Conservation (phyloP, 2,329 filamentous ascomycete species). For the Penicillium verrucosum region DNA sequence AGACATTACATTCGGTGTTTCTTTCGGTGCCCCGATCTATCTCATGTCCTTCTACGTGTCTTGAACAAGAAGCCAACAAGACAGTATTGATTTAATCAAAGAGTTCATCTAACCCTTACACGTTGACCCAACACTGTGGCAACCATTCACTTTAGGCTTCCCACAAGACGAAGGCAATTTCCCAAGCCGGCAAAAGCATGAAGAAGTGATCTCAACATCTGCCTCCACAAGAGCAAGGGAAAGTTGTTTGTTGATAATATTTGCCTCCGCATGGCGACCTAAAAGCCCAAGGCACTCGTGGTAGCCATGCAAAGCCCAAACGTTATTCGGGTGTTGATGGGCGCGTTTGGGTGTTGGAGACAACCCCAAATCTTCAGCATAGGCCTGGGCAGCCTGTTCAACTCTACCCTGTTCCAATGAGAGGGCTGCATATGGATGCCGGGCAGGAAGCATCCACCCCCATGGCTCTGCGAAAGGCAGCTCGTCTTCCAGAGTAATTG, state of each 20-base stretch:
- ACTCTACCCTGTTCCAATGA: slow-evolving; percentile 61
- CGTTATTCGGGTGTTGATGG: slow-evolving; percentile 65
- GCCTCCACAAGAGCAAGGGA: slow-evolving; percentile 52
- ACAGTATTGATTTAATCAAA: not conserved
- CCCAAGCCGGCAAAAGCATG: slow-evolving; percentile 53
- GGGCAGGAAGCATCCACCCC: slow-evolving; percentile 72
- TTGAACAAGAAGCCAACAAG: not conserved
- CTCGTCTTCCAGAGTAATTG: slow-evolving; percentile 58
- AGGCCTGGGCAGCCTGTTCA: slow-evolving; percentile 55
- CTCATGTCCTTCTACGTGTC: not conserved
- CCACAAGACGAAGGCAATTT: slow-evolving; percentile 1
- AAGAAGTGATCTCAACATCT: slow-evolving; percentile 56
- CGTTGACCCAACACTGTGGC: not conserved
- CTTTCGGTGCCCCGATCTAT: not conserved
- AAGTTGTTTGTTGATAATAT: slow-evolving; percentile 48
- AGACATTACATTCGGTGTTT: not conserved
- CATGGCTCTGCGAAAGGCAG: slow-evolving; percentile 70
- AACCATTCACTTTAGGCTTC: slow-evolving; percentile 3
- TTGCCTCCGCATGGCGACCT: slow-evolving; percentile 48
- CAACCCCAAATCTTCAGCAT: slow-evolving; percentile 60
- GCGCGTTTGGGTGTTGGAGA: slow-evolving; percentile 57
- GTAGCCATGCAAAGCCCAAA: slow-evolving; percentile 71
- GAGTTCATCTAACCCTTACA: not conserved
- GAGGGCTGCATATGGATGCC: slow-evolving; percentile 67
- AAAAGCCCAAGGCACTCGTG: slow-evolving; percentile 63